Conservation (phyloP, 176 grass and related monocot species). For the Coix lacrymajobi region DNA sequence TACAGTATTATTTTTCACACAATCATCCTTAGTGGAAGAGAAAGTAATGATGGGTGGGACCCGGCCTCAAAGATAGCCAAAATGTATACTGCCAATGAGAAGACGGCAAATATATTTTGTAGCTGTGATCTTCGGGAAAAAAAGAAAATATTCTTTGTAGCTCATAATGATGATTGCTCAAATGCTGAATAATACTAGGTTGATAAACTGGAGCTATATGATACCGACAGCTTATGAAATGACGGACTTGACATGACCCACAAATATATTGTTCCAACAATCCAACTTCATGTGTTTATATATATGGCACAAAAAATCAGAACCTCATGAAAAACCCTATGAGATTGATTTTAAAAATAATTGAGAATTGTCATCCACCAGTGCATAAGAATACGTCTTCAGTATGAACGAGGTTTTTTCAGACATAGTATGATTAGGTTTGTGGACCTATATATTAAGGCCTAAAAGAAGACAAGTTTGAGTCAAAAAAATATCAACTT, state of each 20-base stretch:
- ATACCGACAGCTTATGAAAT: background rate
- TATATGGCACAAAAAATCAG: background rate
- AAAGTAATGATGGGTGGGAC: background rate
- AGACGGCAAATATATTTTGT: background rate
- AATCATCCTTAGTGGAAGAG: background rate
- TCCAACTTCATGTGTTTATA: background rate
- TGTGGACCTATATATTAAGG: background rate
- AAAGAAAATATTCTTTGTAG: background rate
- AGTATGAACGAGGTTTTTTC: background rate
- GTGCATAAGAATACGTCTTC: background rate
- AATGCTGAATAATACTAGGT: background rate
- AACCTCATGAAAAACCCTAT: background rate
- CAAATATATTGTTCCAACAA: background rate
- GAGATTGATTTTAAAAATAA: background rate
- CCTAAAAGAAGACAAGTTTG: background rate
- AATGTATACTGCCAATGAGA: background rate
- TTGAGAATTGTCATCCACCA: background rate
- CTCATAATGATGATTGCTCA: background rate
- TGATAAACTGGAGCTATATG: background rate
- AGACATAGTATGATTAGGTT: background rate
- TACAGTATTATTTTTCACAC: background rate
- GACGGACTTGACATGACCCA: background rate
- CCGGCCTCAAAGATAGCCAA: background rate
- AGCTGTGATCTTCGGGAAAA: background rate
- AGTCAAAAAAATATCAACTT: background rate